Evolutionary conservation across 768 basidiomycete species (phyloP), one percentile per base, ranked within the genome.

Genomic region (Trametes villosa): DNA sequence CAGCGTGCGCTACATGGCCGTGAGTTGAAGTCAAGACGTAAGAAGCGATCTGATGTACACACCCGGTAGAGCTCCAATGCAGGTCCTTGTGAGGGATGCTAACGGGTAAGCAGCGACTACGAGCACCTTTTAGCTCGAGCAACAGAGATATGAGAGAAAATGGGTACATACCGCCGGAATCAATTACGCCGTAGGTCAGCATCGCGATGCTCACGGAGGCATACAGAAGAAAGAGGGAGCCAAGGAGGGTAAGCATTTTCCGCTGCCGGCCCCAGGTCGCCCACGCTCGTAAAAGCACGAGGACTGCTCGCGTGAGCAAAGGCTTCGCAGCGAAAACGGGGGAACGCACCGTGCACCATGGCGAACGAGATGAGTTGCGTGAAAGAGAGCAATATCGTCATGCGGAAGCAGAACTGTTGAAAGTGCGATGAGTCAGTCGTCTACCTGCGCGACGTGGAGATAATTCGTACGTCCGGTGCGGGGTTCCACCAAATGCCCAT

Each of bases 221-320:
- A 29, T 61, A 65, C 4, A 41, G n/a, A 8, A 26, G 12, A 38
- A 65, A 65, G n/a, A 65, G 26, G 13, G n/a, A 11, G 3, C 29
- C 46, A 1, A 65, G 56, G 9, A 62, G 4, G 2, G 38, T 33
- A 18, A 65, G 52, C 38, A 65, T 59, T 29, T 24, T 47, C 30
- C n/a, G 31, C 38, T 42, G 50, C 27, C 64, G 40, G 20, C 51
- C 60, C 59, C 64, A 65, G 1, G 57, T 58, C 26, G 64, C 64
- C 64, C 64, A 65, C 13, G 57, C 64, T 7, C 64, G 59, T 6
- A 65, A 29, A 18, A 65, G 46, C 30, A 65, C 56, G 17, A 65
- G 53, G 3, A 65, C 64, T 65, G 26, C 17, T 1, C n/a, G 40
- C 20, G 30, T 34, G 26, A 42, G 15, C 22, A 9, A 22, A 4